These are phyloP conservation scores for Inga leiocalycina DNA, from an alignment of 306 rosid species.

Conservation along the genomic window DNA sequence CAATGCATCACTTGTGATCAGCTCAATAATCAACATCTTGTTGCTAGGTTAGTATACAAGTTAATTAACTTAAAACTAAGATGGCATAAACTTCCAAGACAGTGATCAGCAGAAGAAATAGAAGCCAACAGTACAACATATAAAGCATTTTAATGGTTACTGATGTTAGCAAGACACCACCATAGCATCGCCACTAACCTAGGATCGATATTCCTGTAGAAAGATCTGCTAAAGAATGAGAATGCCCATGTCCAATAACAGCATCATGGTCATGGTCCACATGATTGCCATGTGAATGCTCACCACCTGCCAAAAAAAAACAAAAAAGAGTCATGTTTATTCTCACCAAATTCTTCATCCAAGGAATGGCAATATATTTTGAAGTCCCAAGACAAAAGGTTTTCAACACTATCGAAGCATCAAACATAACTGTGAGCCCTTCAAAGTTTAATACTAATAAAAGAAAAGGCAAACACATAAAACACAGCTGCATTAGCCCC, in stretches of 20 bases:
- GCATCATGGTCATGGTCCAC: constrained; percentile 50
- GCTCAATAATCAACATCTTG: not conserved
- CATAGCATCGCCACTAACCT: constrained; percentile 56
- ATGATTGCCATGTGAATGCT: constrained; percentile 61
- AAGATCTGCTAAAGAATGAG: constrained; percentile 90
- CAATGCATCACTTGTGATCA: not conserved
- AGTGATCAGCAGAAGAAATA: constrained; percentile 19
- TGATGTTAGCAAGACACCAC: constrained; percentile 9
- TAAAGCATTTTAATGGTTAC: constrained; percentile 12
- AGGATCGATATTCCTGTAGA: constrained; percentile 81
- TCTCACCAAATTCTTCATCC: not conserved
- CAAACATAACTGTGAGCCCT: not conserved
- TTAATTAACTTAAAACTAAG: constrained; percentile 20
- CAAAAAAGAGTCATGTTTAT: not conserved
- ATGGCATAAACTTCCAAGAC: constrained; percentile 18
- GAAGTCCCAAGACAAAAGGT: not conserved
- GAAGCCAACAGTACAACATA: constrained; percentile 20
- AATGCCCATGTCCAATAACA: constrained; percentile 59
- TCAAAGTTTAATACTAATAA: not conserved
- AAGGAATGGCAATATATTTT: not conserved
- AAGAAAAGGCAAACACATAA: not conserved
- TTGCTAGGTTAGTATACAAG: not conserved
- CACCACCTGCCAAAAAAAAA: constrained; percentile 63
- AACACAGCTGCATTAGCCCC: not conserved
- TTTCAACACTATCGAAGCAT: not conserved